Conservation (phyloP, 371 early-diverging fungal genomes). For the Coemansia sp. region DNA sequence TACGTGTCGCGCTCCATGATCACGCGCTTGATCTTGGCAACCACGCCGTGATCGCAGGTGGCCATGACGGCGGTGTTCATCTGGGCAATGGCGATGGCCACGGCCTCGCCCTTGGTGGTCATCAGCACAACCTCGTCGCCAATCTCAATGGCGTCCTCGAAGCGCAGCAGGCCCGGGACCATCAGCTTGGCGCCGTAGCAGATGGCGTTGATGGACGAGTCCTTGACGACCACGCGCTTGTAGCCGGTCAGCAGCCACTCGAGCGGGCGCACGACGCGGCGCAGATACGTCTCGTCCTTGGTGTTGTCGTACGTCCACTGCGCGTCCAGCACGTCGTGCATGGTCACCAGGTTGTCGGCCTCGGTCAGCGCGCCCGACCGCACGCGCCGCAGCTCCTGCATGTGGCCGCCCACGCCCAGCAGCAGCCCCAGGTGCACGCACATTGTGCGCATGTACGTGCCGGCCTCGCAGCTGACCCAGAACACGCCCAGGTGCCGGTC, state of each 20-base stretch:
- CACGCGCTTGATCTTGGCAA: constrained; percentile 98
- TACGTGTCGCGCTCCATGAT: constrained; percentile 99
- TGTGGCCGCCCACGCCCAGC: constrained; percentile 97
- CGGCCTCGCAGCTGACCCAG: constrained; percentile 99
- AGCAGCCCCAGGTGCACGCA: constrained; percentile 99
- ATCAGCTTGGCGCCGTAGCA: constrained; percentile 99
- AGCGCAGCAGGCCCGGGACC: constrained; percentile 97
- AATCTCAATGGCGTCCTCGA: constrained; percentile 95
- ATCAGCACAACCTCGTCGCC: constrained; percentile 96
- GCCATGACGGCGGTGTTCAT: constrained; percentile 98
- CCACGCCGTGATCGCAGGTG: constrained; percentile 91
- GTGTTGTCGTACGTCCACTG: constrained; percentile 97
- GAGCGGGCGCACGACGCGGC: constrained; percentile 95
- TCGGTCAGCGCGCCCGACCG: constrained; percentile 95
- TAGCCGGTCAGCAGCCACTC: constrained; percentile 94
- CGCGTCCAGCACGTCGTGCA: constrained; percentile 99
- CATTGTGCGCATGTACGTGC: constrained; percentile 99
- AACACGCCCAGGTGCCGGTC: constrained; percentile 95
- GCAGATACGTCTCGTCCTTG: constrained; percentile 92
- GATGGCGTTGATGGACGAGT: constrained; percentile 97
- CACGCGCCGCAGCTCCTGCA: constrained; percentile 99
- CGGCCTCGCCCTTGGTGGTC: constrained; percentile 99
- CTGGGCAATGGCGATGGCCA: constrained; percentile 95
- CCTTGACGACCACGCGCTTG: constrained; percentile 99
- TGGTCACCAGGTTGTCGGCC: constrained; percentile 94